These are phyloP conservation scores for Trypanosoma theileri DNA, from an alignment of 208 protist genomes.

Conservation along the genomic window DNA sequence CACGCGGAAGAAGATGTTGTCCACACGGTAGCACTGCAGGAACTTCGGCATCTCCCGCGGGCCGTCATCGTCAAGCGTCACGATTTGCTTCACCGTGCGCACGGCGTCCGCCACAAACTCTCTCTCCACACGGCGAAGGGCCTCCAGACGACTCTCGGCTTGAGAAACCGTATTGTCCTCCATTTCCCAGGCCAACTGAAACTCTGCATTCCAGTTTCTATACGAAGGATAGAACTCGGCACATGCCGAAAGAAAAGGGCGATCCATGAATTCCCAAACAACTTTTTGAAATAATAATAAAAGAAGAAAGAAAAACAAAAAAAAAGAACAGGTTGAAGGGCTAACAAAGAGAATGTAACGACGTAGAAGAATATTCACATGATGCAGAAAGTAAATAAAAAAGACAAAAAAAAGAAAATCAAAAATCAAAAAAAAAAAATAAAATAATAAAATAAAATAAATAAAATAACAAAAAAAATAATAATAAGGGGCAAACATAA, in stretches of 20 bases:
- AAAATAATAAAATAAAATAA: no score
- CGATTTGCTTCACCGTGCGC: conserved; percentile 63
- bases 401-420: no score
- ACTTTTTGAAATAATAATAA: background rate
- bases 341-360: background rate
- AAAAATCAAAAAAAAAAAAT: background rate
- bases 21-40: conserved; percentile 80
- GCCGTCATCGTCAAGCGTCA: conserved; percentile 75
- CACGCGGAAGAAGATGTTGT: conserved; percentile 88
- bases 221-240: conserved; percentile 51
- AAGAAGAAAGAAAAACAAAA: conserved; percentile 2
- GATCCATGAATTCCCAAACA: conserved; percentile 5
- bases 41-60: conserved; percentile 71
- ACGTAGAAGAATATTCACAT: no score
- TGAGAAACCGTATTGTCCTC: conserved; percentile 53
- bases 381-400: background rate
- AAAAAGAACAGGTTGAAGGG: conserved; percentile 2
- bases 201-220: conserved; percentile 83
- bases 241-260: conserved; percentile 39
- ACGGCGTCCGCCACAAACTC: conserved; percentile 63
- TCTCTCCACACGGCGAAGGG: conserved; percentile 45
- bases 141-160: conserved; percentile 47
- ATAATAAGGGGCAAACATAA: no score
- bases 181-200: conserved; percentile 84
- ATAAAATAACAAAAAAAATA: no score